A percentile compares a stretch with the other conserved stretches of the same genome.
phyloP scores from a whole-genome alignment of 108 stramenopile species.

The Nannochloropsis gaditana region DNA sequence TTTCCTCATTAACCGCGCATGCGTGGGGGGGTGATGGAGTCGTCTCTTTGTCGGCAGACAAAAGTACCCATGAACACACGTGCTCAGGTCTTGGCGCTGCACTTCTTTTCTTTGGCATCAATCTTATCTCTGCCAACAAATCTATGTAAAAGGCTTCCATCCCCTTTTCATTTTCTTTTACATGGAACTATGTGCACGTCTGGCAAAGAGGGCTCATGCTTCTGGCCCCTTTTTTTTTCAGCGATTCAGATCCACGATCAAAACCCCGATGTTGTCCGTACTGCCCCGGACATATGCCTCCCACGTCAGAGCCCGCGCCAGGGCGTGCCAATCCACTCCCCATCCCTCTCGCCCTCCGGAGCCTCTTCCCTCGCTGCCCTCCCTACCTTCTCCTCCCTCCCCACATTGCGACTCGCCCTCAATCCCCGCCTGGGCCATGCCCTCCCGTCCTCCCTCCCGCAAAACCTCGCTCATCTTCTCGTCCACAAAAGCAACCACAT shows the following conservation, averaged over 20 bases:
- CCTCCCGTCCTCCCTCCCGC: constrained; percentile 41
- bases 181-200: no score
- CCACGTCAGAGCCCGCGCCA: constrained; percentile 33
- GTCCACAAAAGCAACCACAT: constrained; percentile 60
- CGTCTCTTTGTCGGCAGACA: no score
- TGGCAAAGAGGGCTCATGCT: no score
- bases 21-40: no score
- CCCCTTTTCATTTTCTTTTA: no score
- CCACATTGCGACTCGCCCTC: constrained; percentile 16
- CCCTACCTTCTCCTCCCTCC: constrained; percentile 34
- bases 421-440: background rate
- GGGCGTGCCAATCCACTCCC: constrained; percentile 33
- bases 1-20: no score
- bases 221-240: background rate
- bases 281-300: constrained; percentile 85
- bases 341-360: constrained; percentile 13
- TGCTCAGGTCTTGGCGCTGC: no score
- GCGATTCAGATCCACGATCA: constrained; percentile 56
- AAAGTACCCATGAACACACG: no score
- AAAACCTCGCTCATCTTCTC: constrained; percentile 34
- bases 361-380: constrained; percentile 39
- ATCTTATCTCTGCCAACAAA: no score
- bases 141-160: no score
- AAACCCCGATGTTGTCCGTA: constrained; percentile 88
- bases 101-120: no score